These are phyloP conservation scores for Neocucurbitaria cava DNA, from an alignment of 2,329 filamentous ascomycete genomes.

Conservation along the genomic window DNA sequence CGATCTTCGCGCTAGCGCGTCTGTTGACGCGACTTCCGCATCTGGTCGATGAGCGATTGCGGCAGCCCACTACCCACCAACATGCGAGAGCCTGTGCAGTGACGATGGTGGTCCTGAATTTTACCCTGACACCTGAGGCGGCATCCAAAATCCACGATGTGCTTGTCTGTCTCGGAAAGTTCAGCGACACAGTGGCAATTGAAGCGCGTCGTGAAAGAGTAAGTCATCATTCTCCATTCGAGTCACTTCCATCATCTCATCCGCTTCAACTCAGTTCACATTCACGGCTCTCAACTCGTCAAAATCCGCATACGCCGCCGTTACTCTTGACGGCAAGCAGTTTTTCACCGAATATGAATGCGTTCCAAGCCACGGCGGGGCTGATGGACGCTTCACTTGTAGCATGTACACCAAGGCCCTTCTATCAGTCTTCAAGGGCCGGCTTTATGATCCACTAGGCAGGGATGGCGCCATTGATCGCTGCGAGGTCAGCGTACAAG, in stretches of 20 bases:
- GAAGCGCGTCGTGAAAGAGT: slow-evolving; percentile 75
- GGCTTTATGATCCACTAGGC: slow-evolving; percentile 68
- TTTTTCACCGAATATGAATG: slow-evolving; percentile 80
- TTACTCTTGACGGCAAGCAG: slow-evolving; percentile 69
- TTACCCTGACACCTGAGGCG: slow-evolving; percentile 76
- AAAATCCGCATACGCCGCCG: slow-evolving; percentile 79
- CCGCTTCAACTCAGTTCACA: slow-evolving; percentile 59
- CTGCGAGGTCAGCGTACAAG: slow-evolving; percentile 77
- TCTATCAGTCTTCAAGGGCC: slow-evolving; percentile 75
- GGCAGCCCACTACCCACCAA: slow-evolving; percentile 8
- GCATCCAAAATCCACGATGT: slow-evolving; percentile 74
- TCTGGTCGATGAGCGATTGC: slow-evolving; percentile 6
- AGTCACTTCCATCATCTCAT: slow-evolving; percentile 25
- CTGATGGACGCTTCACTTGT: slow-evolving; percentile 70
- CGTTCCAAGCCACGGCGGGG: slow-evolving; percentile 47
- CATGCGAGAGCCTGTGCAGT: slow-evolving; percentile 16
- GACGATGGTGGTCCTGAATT: slow-evolving; percentile 64
- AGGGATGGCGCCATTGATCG: slow-evolving; percentile 74
- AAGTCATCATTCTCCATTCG: slow-evolving; percentile 27
- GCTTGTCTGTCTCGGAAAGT: slow-evolving; percentile 77
- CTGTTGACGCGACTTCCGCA: slow-evolving; percentile 23
- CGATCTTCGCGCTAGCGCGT: slow-evolving; percentile 27
- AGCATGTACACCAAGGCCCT: slow-evolving; percentile 74
- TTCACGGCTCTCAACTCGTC: slow-evolving; percentile 80
- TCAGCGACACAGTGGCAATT: slow-evolving; percentile 79